A percentile compares a stretch with the other conserved stretches of the same genome.
Evolutionary conservation across 2,329 filamentous ascomycete species (phyloP).

Genomic region (Ophidiomyces ophidiicola): DNA sequence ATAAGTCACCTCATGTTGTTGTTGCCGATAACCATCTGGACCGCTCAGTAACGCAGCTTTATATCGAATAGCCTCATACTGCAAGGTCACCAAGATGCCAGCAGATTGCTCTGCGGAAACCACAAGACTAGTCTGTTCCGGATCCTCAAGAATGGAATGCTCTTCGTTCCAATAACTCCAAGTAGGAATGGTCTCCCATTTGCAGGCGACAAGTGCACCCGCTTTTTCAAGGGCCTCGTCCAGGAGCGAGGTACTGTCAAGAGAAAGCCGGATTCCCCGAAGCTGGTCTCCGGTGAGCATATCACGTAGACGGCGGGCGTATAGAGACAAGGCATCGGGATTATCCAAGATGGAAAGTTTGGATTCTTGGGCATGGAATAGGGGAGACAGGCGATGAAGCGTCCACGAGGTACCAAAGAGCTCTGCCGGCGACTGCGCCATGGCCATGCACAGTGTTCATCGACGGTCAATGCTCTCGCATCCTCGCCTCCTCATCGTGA

Average conservation of each 20-base stretch:
- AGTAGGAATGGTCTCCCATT: slow-evolving; percentile 31
- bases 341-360: slow-evolving; percentile 24
- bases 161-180: slow-evolving; percentile 24
- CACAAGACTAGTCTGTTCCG: slow-evolving; percentile 18
- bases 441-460: no score
- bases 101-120: slow-evolving; percentile 23
- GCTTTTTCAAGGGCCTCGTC: slow-evolving; percentile 34
- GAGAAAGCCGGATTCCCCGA: slow-evolving; percentile 26
- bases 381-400: slow-evolving; percentile 43
- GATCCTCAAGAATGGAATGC: slow-evolving; percentile 16
- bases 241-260: slow-evolving; percentile 14
- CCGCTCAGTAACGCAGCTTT: slow-evolving; percentile 39
- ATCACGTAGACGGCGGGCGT: slow-evolving; percentile 39
- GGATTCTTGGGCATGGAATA: slow-evolving; percentile 37
- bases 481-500: no score
- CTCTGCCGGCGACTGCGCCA: slow-evolving; percentile 13
- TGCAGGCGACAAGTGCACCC: slow-evolving; percentile 38
- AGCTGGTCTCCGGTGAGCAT: slow-evolving; percentile 40
- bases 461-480: background rate
- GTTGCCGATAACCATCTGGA: slow-evolving; percentile 13
- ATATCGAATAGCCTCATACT: slow-evolving; percentile 40
- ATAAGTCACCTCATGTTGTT: slow-evolving; percentile 30
- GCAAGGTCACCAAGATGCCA: slow-evolving; percentile 39
- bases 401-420: slow-evolving; percentile 44
- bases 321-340: slow-evolving; percentile 29